Evolutionary conservation across 495 filamentous ascomycete species (phyloP).

Genomic region (Aspergillus sclerotiicarbonarius): DNA sequence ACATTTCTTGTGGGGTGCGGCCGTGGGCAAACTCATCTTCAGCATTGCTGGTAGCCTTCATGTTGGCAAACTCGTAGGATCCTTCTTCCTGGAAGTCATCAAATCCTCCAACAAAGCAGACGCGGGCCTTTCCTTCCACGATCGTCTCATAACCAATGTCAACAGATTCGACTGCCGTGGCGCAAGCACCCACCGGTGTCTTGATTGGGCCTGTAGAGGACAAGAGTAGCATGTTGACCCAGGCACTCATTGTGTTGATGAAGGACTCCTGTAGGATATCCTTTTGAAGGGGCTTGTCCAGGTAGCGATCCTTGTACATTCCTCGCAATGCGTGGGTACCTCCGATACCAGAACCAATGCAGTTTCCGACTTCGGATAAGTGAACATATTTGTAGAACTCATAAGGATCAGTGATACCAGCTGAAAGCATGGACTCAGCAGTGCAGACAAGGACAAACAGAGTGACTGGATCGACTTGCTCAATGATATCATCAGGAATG

Average conservation of each 20-base stretch:
- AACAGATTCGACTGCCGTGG: constrained; percentile 93
- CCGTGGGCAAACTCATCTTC: constrained; percentile 95
- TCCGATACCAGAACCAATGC: constrained; percentile 95
- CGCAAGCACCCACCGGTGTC: constrained; percentile 96
- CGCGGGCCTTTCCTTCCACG: constrained; percentile 91
- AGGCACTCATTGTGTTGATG: constrained; percentile 99
- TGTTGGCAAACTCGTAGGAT: constrained; percentile 99
- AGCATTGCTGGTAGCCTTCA: constrained; percentile 98
- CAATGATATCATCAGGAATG: constrained; percentile 95
- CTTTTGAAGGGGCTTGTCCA: constrained; percentile 98
- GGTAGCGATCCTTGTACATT: constrained; percentile 97
- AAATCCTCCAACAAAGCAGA: constrained; percentile 97
- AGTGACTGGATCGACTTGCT: constrained; percentile 94
- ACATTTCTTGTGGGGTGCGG: constrained; percentile 96
- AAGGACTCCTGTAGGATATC: constrained; percentile 99
- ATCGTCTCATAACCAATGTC: constrained; percentile 98
- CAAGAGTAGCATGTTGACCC: constrained; percentile 98
- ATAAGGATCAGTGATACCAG: constrained; percentile 98
- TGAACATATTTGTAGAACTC: constrained; percentile 99
- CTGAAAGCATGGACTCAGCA: constrained; percentile 81
- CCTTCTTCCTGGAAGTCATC: constrained; percentile 99
- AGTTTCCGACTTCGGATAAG: constrained; percentile 97
- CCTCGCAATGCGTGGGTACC: constrained; percentile 87
- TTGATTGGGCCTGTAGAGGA: constrained; percentile 98
- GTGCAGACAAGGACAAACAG: constrained; percentile 92